These are phyloP conservation scores for Talaromyces wortmannii DNA, from an alignment of 495 filamentous ascomycete species.

Conservation along the genomic window DNA sequence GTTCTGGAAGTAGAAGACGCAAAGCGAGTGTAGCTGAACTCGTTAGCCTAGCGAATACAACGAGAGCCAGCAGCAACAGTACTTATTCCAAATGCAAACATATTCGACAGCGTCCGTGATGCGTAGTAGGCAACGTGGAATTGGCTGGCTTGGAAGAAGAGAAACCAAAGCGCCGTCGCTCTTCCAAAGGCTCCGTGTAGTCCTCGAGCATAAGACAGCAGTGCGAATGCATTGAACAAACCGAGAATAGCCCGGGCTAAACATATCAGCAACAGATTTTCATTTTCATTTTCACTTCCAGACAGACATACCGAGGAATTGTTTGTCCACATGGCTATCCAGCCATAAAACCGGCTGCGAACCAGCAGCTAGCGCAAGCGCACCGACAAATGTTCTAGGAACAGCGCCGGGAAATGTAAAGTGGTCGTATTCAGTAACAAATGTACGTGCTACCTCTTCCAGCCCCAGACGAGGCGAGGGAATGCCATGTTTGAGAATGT, in stretches of 20 bases:
- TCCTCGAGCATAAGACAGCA: conserved; percentile 57
- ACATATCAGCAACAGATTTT: not conserved
- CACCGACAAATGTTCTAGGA: conserved; percentile 81
- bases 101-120: conserved; percentile 87
- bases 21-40: conserved; percentile 60
- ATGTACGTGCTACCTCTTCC: conserved; percentile 35
- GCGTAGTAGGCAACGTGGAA: conserved; percentile 96
- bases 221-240: conserved; percentile 61
- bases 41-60: conserved; percentile 1
- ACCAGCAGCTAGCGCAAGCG: conserved; percentile 61
- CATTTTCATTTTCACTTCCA: not conserved
- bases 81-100: conserved; percentile 88
- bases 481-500: conserved; percentile 75
- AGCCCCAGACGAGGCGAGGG: conserved; percentile 29
- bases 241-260: conserved; percentile 74
- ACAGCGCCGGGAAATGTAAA: conserved; percentile 87
- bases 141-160: conserved; percentile 74
- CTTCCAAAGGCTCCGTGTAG: conserved; percentile 64
- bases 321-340: conserved; percentile 34
- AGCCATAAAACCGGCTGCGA: conserved; percentile 54
- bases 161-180: conserved; percentile 71
- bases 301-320: conserved; percentile 41
- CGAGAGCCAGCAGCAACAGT: conserved; percentile 5
- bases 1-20: conserved; percentile 57
- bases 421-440: conserved; percentile 70